These are phyloP conservation scores for Ricinus communis DNA, from an alignment of 345 rosid species.

Conservation along the genomic window DNA sequence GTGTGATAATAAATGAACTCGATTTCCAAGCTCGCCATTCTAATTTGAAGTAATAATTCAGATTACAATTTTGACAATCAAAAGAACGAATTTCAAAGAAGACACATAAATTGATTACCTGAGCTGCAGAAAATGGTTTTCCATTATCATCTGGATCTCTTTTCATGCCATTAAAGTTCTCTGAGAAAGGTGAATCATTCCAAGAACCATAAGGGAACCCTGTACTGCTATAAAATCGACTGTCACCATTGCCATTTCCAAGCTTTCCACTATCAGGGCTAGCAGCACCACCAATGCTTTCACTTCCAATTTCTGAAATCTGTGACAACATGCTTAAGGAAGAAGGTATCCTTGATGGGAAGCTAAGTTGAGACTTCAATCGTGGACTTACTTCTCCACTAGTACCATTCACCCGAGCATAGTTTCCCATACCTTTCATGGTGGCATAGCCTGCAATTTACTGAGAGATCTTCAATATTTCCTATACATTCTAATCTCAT, in stretches of 20 bases:
- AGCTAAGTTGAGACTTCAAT: constrained; percentile 56
- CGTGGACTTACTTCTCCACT: constrained; percentile 53
- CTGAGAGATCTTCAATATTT: constrained; percentile 24
- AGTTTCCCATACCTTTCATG: constrained; percentile 48
- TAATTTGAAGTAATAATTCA: constrained; percentile 15
- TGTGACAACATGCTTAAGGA: constrained; percentile 68
- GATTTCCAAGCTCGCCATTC: constrained; percentile 46
- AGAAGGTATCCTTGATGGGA: constrained; percentile 60
- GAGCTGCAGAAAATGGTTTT: constrained; percentile 39
- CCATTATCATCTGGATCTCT: constrained; percentile 43
- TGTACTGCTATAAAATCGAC: constrained; percentile 27
- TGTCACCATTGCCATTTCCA: constrained; percentile 21
- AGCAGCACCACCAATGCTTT: constrained; percentile 28
- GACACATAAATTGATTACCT: constrained; percentile 47
- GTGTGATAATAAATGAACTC: constrained; percentile 39
- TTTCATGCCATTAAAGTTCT: constrained; percentile 46
- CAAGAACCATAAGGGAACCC: constrained; percentile 55
- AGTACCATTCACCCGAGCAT: constrained; percentile 40
- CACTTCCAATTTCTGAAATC: constrained; percentile 57
- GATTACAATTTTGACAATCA: constrained; percentile 15
- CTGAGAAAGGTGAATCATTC: constrained; percentile 53
- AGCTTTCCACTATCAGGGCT: constrained; percentile 37
- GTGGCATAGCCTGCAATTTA: constrained; percentile 57
- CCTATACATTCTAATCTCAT: constrained; percentile 8
- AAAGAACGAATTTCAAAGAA: no score